Base-by-base conservation (phyloP, 352 stramenopile species). In the Stephanocyclus meneghinianus region DNA sequence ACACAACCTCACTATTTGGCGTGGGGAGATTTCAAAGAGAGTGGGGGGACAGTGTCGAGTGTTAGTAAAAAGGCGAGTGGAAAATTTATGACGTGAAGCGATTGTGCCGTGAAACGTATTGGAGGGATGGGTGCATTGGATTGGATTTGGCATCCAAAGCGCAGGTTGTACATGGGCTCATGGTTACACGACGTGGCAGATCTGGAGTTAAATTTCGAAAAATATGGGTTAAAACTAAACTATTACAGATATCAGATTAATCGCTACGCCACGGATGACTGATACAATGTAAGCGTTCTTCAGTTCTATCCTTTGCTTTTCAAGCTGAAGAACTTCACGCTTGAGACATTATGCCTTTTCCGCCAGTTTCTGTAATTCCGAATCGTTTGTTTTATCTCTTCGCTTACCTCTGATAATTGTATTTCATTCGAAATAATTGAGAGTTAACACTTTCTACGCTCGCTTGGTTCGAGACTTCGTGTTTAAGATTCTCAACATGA, bases 21-120 rank as follows among this genome's bases (percentile, higher is more conserved):
- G 15, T 91, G 85, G 88, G 76, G 70, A 47, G 73, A 86, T 50
- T 93, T 93, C 59, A 91, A 91, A 62, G 88, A 84, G 42, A 85
- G 71, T 73, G 87, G 86, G 57, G 87, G 87, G 47, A 82, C 76
- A 16, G 21, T 90, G 40, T 80, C 65, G 13, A 87, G 74, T 72
- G 81, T 90, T 48, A 81, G 65, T 21, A 80, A 87, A 64, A 93
- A 93, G 61, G 75, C 71, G n/a, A 80, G 81, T 72, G 88, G 81
- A 47, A 83, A 85, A 48, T 92, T 90, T 47, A 77, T 92, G 59
- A 84, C 73, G 48, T 83, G 18, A 81, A 13, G 13, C 5, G 10
- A 29, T 40, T 37, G 4, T 7, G n/a, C 45, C 5, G 6, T 53
- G 13, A 53, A 4, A 53, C 45, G n/a, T 16, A 4, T 15, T 53